Conservation (phyloP, 139 green algal species). For the Chlamydomonas asymmetrica region DNA sequence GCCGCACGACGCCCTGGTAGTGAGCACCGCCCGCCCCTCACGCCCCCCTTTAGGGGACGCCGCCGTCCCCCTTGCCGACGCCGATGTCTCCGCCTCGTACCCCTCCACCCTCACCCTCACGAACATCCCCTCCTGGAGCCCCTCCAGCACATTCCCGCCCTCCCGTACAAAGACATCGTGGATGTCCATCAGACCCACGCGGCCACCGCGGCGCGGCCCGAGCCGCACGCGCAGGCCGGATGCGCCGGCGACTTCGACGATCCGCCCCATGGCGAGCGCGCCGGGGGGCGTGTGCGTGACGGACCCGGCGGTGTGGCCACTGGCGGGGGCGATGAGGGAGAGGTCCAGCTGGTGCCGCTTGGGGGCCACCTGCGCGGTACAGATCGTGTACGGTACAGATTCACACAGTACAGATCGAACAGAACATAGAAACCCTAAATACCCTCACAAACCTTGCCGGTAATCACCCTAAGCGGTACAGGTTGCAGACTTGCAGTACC, state of each 20-base stretch:
- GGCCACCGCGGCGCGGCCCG: constrained; percentile 29
- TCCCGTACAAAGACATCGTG: constrained; percentile 69
- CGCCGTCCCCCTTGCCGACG: too few relatives aligned
- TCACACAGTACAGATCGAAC: too few relatives aligned
- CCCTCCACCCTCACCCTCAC: constrained; percentile 54
- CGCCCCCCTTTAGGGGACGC: neutral
- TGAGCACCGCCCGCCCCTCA: neutral
- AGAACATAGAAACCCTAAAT: too few relatives aligned
- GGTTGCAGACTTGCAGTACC: too few relatives aligned
- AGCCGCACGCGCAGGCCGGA: constrained; percentile 76
- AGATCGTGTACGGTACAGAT: too few relatives aligned
- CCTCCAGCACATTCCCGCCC: constrained; percentile 61
- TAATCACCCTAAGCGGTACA: too few relatives aligned
- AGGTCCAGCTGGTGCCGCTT: constrained; percentile 58
- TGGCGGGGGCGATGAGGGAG: constrained; percentile 12
- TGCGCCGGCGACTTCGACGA: constrained; percentile 31
- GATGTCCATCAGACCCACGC: constrained; percentile 78
- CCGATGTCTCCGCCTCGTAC: neutral
- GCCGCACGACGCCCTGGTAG: too few relatives aligned
- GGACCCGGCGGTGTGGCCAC: neutral
- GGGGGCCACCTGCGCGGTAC: constrained; percentile 35
- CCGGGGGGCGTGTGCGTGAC: constrained; percentile 13
- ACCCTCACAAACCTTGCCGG: too few relatives aligned
- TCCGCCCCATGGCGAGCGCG: constrained; percentile 44
- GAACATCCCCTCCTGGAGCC: constrained; percentile 53